Evolutionary conservation across 108 stramenopile genomes (phyloP).

Genomic region (Discostella pseudostelligera): DNA sequence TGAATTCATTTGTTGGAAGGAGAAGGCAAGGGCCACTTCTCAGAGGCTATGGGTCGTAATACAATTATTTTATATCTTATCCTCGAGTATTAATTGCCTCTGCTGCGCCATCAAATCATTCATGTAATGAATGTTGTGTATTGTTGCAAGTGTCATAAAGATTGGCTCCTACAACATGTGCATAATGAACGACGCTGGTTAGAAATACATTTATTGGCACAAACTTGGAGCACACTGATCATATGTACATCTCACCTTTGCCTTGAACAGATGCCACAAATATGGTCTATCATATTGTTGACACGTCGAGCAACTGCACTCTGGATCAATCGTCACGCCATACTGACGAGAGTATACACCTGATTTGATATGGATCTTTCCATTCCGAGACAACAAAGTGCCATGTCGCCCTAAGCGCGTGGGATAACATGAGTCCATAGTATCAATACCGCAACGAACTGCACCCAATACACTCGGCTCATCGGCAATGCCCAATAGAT

Average conservation of each 20-base stretch:
- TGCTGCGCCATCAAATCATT: constrained; percentile 83
- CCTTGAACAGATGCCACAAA: constrained; percentile 91
- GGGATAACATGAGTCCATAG: constrained; percentile 91
- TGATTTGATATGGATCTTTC: constrained; percentile 64
- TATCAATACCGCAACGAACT: constrained; percentile 82
- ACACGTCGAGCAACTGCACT: constrained; percentile 82
- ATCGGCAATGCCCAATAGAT: constrained; percentile 93
- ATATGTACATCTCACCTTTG: constrained; percentile 45
- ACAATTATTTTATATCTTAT: constrained; percentile 57
- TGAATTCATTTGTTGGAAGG: not conserved
- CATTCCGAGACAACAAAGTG: constrained; percentile 64
- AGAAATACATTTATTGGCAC: not conserved
- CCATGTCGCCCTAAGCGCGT: constrained; percentile 87
- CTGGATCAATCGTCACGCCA: constrained; percentile 73
- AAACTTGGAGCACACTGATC: not conserved
- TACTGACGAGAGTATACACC: constrained; percentile 57
- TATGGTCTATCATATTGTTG: constrained; percentile 85
- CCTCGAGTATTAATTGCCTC: constrained; percentile 80
- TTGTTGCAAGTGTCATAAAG: constrained; percentile 68
- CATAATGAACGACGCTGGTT: not conserved
- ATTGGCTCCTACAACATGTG: constrained; percentile 58
- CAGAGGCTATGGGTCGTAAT: not conserved
- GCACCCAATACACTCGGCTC: constrained; percentile 79
- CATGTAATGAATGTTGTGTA: constrained; percentile 94
- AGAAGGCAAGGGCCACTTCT: not conserved